Base-by-base conservation (phyloP, 2,329 filamentous ascomycete species). In the Aspergillus candidus region DNA sequence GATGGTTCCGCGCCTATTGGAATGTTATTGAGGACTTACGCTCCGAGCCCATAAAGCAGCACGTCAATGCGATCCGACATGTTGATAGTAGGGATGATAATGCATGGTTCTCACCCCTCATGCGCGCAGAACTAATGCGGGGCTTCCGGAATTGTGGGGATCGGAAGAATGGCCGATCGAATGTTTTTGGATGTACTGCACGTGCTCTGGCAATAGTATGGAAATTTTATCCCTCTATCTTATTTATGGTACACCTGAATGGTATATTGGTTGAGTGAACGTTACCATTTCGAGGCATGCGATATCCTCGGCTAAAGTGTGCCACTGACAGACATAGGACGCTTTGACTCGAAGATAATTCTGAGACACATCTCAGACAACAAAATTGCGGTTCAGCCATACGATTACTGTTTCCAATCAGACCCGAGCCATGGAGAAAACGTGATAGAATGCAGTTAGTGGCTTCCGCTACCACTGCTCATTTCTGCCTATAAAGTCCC, bases 31-130 rank as follows among this genome's bases (percentile, higher is more conserved):
- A 10, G 3, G 14, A 68, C 74, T 59, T 57, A 78, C 74, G 75
- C 75, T 52, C 75, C 74, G 0, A 78, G 66, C 4, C 75, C 75
- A 41, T 77, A 77, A 3, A 78, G 54, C 2, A 78, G 63, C 2
- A 78, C 67, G 29, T 69, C 63, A 44, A 69, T 58, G 6, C 59
- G 44, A 11, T 50, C 49, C 3, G 49, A 55, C 62, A 66, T 66
- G 34, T 11, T 53, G 45, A 5, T 18, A 22, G 35, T 36, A 18
- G 35, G 5, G 6, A 27, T 7, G 22, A 27, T 27, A 27, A 27
- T 27, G 22, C 8, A 27, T 10, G 35, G 15, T n/a, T 3, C 17
- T 18, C 22, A 18, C 15, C 35, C 15, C 15, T 36, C 22, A 18
- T 6, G 35, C 15, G 35, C 12, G 22, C 22, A 27, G 6, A 27